phyloP scores from a whole-genome alignment of 2,329 filamentous ascomycete genomes.

The Akanthomyces lecanii region DNA sequence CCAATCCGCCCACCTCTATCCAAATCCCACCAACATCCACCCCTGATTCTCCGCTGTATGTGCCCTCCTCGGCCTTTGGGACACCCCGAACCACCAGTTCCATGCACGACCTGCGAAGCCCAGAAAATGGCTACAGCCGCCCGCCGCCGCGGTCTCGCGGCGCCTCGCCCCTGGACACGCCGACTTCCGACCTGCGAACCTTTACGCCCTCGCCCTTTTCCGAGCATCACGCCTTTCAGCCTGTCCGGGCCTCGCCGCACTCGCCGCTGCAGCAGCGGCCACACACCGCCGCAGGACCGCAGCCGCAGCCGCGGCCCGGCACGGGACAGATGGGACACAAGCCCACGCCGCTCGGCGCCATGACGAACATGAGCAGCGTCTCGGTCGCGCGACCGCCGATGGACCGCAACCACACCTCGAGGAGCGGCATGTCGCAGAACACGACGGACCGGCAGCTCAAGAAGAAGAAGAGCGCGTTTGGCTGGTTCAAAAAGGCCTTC shows the following conservation, averaged over 20 bases:
- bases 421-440: conserved; percentile 26
- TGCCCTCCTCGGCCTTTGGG: conserved; percentile 31
- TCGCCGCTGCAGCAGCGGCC: conserved; percentile 59
- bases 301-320: conserved; percentile 24
- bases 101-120: conserved; percentile 15
- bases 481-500: conserved; percentile 66
- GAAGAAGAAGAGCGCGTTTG: conserved; percentile 62
- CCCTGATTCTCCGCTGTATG: conserved; percentile 21
- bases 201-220: conserved; percentile 47
- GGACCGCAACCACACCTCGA: conserved; percentile 27
- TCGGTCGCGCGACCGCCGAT: conserved; percentile 42
- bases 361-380: conserved; percentile 55
- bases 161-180: conserved; percentile 26
- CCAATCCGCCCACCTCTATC: conserved; percentile 49
- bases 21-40: conserved; percentile 43
- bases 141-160: background rate
- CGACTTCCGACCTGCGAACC: conserved; percentile 35
- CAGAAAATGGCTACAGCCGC: background rate
- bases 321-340: conserved; percentile 43
- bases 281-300: conserved; percentile 43
- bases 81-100: conserved; percentile 26
- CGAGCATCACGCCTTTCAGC: conserved; percentile 56
- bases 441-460: conserved; percentile 45
- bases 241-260: conserved; percentile 59
- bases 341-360: conserved; percentile 49